Percentiles rank a stretch among this genome's conserved stretches.
Evolutionary conservation across 371 early-diverging fungal genomes (phyloP).

Genomic region (Rhizopus sp.): DNA sequence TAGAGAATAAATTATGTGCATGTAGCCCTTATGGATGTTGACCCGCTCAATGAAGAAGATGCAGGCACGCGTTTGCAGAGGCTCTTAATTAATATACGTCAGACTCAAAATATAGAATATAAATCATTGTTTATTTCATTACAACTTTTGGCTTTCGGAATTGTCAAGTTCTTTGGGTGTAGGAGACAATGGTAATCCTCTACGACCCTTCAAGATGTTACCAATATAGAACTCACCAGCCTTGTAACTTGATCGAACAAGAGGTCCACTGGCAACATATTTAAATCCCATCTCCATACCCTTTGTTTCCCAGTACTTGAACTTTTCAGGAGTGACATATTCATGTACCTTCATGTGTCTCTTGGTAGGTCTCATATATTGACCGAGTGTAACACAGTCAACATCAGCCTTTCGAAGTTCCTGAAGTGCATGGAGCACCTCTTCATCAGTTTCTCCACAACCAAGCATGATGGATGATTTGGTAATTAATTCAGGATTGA

Average conservation of each 20-base stretch:
- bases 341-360: slow-evolving; percentile 97
- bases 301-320: slow-evolving; percentile 85
- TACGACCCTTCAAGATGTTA: slow-evolving; percentile 74
- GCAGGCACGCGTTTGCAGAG: background rate
- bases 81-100: background rate
- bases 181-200: slow-evolving; percentile 34
- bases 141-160: background rate
- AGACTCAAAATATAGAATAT: background rate
- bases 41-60: background rate
- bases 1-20: too few species aligned
- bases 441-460: slow-evolving; percentile 94
- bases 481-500: slow-evolving; percentile 81
- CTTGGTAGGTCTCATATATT: slow-evolving; percentile 99
- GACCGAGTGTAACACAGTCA: slow-evolving; percentile 98
- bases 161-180: background rate
- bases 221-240: slow-evolving; percentile 97
- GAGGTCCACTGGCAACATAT: slow-evolving; percentile 95
- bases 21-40: too few species aligned
- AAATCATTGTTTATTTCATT: background rate
- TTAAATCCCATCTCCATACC: slow-evolving; percentile 91
- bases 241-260: slow-evolving; percentile 95
- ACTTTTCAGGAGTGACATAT: slow-evolving; percentile 93
- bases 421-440: slow-evolving; percentile 86
- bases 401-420: slow-evolving; percentile 85
- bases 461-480: slow-evolving; percentile 98